These are phyloP conservation scores for Sphagnum contortum DNA, from an alignment of 225 moss, liverwort and hornwort species.

Conservation along the genomic window DNA sequence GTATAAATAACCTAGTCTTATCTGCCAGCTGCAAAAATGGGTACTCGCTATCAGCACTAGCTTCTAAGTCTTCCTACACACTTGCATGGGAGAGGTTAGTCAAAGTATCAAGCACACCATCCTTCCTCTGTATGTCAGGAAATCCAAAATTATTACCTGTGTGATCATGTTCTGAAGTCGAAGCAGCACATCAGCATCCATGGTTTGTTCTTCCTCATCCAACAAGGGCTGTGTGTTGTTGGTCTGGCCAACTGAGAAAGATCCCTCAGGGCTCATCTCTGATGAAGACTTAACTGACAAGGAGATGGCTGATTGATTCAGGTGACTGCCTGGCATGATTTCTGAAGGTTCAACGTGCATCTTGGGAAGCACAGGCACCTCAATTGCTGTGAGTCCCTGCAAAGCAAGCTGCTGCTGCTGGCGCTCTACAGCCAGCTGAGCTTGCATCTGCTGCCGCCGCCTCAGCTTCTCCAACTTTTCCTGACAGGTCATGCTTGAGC, in stretches of 20 bases:
- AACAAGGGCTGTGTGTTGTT: slow-evolving; percentile 32
- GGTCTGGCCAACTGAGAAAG: slow-evolving; percentile 53
- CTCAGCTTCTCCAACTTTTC: slow-evolving; percentile 90
- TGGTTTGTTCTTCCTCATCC: slow-evolving; percentile 29
- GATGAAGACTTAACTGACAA: slow-evolving; percentile 26
- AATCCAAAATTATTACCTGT: slow-evolving; percentile 15
- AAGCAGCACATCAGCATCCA: slow-evolving; percentile 35
- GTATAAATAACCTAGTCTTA: slow-evolving; percentile 67
- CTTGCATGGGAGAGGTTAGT: neutral
- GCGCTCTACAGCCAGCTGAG: slow-evolving; percentile 75
- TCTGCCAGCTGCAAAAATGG: slow-evolving; percentile 53
- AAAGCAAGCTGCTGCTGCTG: slow-evolving; percentile 79
- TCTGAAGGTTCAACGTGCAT: too few species aligned
- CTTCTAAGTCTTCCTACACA: neutral
- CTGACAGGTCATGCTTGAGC: slow-evolving; percentile 74
- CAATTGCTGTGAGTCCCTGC: slow-evolving; percentile 1
- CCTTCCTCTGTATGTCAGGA: too few species aligned
- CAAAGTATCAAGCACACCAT: neutral
- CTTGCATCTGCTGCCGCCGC: slow-evolving; percentile 93
- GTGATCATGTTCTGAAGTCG: slow-evolving; percentile 39
- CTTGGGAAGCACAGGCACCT: too few species aligned
- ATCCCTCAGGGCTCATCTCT: slow-evolving; percentile 42
- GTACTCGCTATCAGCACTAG: neutral
- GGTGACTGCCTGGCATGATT: too few species aligned
- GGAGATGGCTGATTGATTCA: too few species aligned